These are phyloP conservation scores for Tephrocybe sp. DNA, from an alignment of 768 basidiomycete species.

Conservation along the genomic window DNA sequence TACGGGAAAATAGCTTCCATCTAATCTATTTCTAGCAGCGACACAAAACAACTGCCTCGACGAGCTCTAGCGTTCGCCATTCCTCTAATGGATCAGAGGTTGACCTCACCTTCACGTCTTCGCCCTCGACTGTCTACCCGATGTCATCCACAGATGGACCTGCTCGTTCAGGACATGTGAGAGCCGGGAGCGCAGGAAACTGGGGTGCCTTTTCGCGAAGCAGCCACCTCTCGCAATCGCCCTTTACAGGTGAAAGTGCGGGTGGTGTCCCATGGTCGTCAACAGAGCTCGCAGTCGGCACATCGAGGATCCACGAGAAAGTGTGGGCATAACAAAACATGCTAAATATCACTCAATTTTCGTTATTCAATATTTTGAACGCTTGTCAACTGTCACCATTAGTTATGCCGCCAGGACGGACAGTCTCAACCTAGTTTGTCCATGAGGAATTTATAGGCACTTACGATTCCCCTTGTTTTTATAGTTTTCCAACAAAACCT, in stretches of 20 bases:
- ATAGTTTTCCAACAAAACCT: slow-evolving; percentile 16
- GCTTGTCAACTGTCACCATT: slow-evolving; percentile 26
- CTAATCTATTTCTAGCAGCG: slow-evolving; percentile 24
- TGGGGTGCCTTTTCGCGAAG: slow-evolving; percentile 65
- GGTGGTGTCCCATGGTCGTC: slow-evolving; percentile 58
- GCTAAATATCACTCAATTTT: slow-evolving; percentile 7
- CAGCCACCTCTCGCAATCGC: slow-evolving; percentile 44
- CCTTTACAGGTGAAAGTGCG: slow-evolving; percentile 56
- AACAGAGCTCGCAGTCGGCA: slow-evolving; percentile 47
- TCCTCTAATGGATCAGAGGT: slow-evolving; percentile 75
- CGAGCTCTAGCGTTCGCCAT: slow-evolving; percentile 60
- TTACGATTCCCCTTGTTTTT: slow-evolving; percentile 16
- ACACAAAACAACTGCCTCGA: slow-evolving; percentile 42
- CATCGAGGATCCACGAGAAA: slow-evolving; percentile 55
- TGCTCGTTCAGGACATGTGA: slow-evolving; percentile 63
- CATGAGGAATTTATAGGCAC: slow-evolving; percentile 19
- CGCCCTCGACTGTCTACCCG: slow-evolving; percentile 46
- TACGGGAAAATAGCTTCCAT: background rate
- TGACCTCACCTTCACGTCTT: slow-evolving; percentile 55
- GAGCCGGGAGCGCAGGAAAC: slow-evolving; percentile 79
- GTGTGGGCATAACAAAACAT: slow-evolving; percentile 46
- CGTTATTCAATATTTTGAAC: slow-evolving; percentile 20
- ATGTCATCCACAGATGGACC: slow-evolving; percentile 41
- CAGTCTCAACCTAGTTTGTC: slow-evolving; percentile 21
- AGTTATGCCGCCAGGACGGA: slow-evolving; percentile 42